Percentiles rank a stretch among this genome's conserved stretches.
Conservation (phyloP, 257 asterid species). For the Solanum gracilifrons region DNA sequence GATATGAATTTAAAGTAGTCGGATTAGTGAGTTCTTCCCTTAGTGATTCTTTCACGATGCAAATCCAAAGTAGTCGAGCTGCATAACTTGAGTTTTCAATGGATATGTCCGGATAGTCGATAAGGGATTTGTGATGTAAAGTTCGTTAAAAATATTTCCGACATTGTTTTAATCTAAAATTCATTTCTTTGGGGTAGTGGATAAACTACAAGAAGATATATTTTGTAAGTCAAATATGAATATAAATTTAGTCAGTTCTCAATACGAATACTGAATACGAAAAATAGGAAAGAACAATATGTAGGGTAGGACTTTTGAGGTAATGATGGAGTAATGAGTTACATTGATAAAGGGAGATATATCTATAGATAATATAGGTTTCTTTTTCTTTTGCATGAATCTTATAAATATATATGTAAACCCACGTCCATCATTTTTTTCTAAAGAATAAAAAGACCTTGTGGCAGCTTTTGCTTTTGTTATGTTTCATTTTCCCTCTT, state of each 20-base stretch:
- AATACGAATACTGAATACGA: rapidly evolving
- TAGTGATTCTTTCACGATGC: background rate
- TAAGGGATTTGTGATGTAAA: background rate
- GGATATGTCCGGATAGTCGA: background rate
- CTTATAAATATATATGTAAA: constrained; percentile 17
- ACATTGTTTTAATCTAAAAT: too few species aligned
- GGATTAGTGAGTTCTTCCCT: background rate
- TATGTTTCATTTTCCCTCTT: constrained; percentile 6
- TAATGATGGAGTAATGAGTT: constrained; percentile 12
- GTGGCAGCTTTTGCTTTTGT: constrained; percentile 75
- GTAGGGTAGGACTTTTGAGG: background rate
- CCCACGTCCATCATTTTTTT: constrained; percentile 41
- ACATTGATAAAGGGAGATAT: background rate
- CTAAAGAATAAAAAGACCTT: constrained; percentile 34
- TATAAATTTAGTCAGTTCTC: rapidly evolving
- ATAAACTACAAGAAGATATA: too few species aligned
- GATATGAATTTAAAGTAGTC: background rate
- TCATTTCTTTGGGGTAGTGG: too few species aligned
- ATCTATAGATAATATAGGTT: background rate
- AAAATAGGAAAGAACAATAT: background rate
- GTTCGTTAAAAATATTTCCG: too few species aligned
- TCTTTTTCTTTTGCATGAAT: constrained; percentile 61
- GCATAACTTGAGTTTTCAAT: too few species aligned
- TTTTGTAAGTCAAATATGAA: background rate
- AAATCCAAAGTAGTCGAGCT: background rate